Conservation (phyloP, 805 yeast genomes). For the Cyberlindnera nakhonratchasimensis region DNA sequence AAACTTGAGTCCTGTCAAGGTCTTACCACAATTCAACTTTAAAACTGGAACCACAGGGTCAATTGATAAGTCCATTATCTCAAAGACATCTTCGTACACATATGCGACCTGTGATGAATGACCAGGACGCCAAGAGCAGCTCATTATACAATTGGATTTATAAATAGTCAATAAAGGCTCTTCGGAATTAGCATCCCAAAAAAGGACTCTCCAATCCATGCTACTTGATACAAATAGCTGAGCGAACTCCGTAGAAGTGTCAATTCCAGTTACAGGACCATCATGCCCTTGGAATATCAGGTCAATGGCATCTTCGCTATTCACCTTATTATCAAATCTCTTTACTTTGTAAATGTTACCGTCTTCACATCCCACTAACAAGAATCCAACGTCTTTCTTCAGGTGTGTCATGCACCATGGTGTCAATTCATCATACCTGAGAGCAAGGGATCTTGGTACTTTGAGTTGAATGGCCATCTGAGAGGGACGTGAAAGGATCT, state of each 20-base stretch:
- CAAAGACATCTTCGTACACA: slow-evolving; percentile 29
- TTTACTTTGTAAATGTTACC: slow-evolving; percentile 32
- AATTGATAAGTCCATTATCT: slow-evolving; percentile 31
- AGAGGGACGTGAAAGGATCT: slow-evolving; percentile 26
- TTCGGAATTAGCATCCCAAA: slow-evolving; percentile 26
- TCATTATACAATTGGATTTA: slow-evolving; percentile 28
- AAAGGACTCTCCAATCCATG: slow-evolving; percentile 31
- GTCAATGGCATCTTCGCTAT: slow-evolving; percentile 16
- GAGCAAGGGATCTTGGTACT: slow-evolving; percentile 21
- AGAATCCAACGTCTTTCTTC: slow-evolving; percentile 19
- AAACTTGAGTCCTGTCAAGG: slow-evolving; percentile 18
- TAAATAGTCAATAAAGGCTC: slow-evolving; percentile 25
- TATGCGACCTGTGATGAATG: slow-evolving; percentile 30
- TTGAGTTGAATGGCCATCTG: slow-evolving; percentile 22
- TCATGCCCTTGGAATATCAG: slow-evolving; percentile 25
- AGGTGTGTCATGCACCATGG: slow-evolving; percentile 25
- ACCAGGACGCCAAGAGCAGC: slow-evolving; percentile 27
- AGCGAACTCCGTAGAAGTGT: slow-evolving; percentile 18
- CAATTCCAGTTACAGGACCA: slow-evolving; percentile 27
- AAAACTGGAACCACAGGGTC: slow-evolving; percentile 27
- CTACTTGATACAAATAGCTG: slow-evolving; percentile 28
- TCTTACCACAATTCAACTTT: slow-evolving; percentile 12
- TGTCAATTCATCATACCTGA: slow-evolving; percentile 31
- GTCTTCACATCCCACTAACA: slow-evolving; percentile 32
- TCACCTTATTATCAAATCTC: slow-evolving; percentile 24